Base-by-base conservation (phyloP, 2,329 filamentous ascomycete genomes). In the Aspergillus jensenii region DNA sequence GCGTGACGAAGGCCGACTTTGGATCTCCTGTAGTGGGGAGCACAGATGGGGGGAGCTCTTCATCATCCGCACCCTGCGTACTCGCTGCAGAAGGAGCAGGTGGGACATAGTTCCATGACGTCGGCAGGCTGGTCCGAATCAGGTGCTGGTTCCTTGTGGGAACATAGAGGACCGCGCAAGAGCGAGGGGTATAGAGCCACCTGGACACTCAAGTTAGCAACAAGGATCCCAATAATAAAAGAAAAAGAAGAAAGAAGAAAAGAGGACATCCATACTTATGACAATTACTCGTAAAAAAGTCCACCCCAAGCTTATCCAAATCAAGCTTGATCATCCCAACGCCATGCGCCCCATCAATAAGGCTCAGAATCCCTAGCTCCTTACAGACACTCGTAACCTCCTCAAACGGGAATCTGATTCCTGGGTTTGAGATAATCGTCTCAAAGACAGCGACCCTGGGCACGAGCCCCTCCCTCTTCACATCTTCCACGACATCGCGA, bases 221-320 rank as follows among this genome's bases (percentile, higher is more conserved):
- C 37, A 6, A 14, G 9, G 17, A 21, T 48, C 12, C 31, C n/a
- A 17, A 19, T 43, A 19, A 7, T 15, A 23, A 39, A 12, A 25
- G 37, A 17, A 19, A 23, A 21, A 9, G 41, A 25, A 21, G 21
- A 25, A 5, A 4, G 39, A 39, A 35, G 17, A 31, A 39, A 40
- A 17, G 19, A 33, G 25, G 17, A 5, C 35, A n/a, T 0, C 53
- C 65, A 52, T 70, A 77, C 74, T 96, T 96, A 78, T 96, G 90
- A 66, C 87, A 90, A 72, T 97, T 97, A 55, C 83, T 88, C 14
- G 93, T 83, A 68, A 96, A 90, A 76, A 96, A 97, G 73, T 97
- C 93, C 0, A 91, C 87, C 61, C 92, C 84, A 3, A 92, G 76
- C 4, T 76, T 72, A 0, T 70, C 62, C 14, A 97, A 75, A 72